phyloP scores from a whole-genome alignment of 2,329 filamentous ascomycete genomes.

The Harringtonia lauricola region DNA sequence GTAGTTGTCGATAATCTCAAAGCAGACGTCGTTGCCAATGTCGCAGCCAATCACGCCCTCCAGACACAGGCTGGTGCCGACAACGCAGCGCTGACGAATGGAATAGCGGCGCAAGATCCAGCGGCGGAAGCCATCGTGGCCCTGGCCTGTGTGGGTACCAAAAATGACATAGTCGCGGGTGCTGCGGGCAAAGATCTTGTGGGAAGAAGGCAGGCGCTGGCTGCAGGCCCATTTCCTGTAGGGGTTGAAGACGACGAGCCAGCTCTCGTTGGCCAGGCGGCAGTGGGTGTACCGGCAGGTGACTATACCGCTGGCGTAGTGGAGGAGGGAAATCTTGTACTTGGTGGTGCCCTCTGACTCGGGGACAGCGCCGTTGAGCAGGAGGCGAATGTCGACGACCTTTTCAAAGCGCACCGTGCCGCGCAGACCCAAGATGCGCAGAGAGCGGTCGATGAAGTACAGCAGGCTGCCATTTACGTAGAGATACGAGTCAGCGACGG shows the following conservation, averaged over 20 bases:
- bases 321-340: constrained; percentile 41
- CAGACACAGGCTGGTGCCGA: constrained; percentile 36
- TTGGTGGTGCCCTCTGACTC: constrained; percentile 21
- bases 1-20: constrained; percentile 54
- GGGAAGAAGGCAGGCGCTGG: constrained; percentile 29
- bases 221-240: constrained; percentile 27
- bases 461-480: constrained; percentile 56
- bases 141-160: constrained; percentile 46
- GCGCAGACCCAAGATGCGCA: constrained; percentile 51
- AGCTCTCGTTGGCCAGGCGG: constrained; percentile 26
- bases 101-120: constrained; percentile 51
- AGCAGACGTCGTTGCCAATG: constrained; percentile 57
- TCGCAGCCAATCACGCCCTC: constrained; percentile 51
- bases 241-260: constrained; percentile 42
- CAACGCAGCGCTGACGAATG: constrained; percentile 28
- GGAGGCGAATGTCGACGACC: constrained; percentile 40
- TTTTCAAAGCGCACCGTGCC: constrained; percentile 34
- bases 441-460: constrained; percentile 37
- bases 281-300: constrained; percentile 42
- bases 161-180: constrained; percentile 50
- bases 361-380: constrained; percentile 25
- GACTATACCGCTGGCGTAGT: constrained; percentile 45
- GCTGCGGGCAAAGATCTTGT: constrained; percentile 58
- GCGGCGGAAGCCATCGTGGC: constrained; percentile 42
- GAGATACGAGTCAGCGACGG: constrained; percentile 32